Evolutionary conservation across 345 rosid genomes (phyloP), one percentile per base, ranked within the genome.

Genomic region (Turritis glabra): DNA sequence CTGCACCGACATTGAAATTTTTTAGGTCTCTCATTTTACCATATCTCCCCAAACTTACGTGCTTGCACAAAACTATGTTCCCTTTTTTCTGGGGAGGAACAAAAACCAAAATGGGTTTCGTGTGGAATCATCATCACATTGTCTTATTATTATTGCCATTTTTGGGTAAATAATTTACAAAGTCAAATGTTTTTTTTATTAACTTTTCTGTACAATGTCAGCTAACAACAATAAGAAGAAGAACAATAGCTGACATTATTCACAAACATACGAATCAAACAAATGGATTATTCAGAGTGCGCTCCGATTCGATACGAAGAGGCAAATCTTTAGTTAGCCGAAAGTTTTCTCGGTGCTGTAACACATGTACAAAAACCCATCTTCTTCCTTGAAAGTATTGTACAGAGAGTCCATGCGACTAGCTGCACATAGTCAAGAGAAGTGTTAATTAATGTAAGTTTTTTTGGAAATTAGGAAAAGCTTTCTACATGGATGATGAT

Each of bases 331-430:
- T 32, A 1, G 63, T 77, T 58, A 77, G 78, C 83, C 79, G 71
- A 89, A 91, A 40, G 97, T 88, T 69, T 91, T 87, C 85, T 91
- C 95, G 40, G 87, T 88, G 85, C 97, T 87, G 85, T 89, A 91
- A 64, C 89, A 83, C 97, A 91, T 83, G 71, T 89, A 91, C 69
- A 77, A 9, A 74, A 87, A 91, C 9, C 95, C 97, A 56, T 91
- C 95, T 38, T 80, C 90, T 1, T 89, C 95, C 84, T 86, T 91
- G 82, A 48, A 86, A 15, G 87, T 75, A 74, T 86, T 87, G 72
- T 89, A 87, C 17, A 87, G 68, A 5, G 81, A 69, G 29, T 85
- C 86, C 91, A 91, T 74, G 27, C 80, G 67, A 80, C 84, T 79
- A 46, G 82, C 97, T 89, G 85, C 84, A 69, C 19, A 54, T 37